Evolutionary conservation across 108 stramenopile species (phyloP), one percentile per base, ranked within the genome.

Genomic region (Phaeodactylum tricornutum): DNA sequence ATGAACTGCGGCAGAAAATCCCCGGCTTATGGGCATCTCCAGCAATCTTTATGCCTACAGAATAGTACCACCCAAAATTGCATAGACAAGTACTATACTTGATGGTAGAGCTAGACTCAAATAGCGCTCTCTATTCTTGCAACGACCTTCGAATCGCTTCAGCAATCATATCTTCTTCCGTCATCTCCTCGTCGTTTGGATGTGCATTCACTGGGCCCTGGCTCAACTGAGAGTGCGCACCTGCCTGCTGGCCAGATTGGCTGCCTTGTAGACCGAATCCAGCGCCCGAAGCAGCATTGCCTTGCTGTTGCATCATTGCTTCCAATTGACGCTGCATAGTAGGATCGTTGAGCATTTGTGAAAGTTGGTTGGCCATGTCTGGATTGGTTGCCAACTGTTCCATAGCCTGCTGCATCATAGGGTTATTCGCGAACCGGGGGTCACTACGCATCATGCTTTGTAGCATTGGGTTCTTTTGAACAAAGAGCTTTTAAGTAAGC

Each of bases 141-240:
- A 91, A 50, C 19, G 90, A 92, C 38, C 90, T 72, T 25, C 77
- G 75, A 62, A 92, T 92, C 15, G 90, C 90, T 61, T 92, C 84
- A 22, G 76, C 84, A 60, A 92, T 77, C 90, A 92, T 87, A 68
- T 92, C 90, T 41, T 92, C 90, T 54, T 92, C 90, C 1, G 90
- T 92, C 75, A 77, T 67, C 34, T 74, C 63, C 34, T 66, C 30
- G 47, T 79, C 77, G 37, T 50, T 64, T 4, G 12, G 35, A 29
- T n/a, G n/a, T n/a, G n/a, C n/a, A n/a, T n/a, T n/a, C 14, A 41
- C 27, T 6, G 36, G n/a, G n/a, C n/a, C n/a, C n/a, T n/a, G n/a
- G n/a, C n/a, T n/a, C n/a, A n/a, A n/a, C n/a, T n/a, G n/a, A n/a
- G n/a, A n/a, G n/a, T n/a, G n/a, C n/a, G n/a, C n/a, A n/a, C n/a